Conservation (phyloP, 805 yeast species). For the Starmerella floricola region DNA sequence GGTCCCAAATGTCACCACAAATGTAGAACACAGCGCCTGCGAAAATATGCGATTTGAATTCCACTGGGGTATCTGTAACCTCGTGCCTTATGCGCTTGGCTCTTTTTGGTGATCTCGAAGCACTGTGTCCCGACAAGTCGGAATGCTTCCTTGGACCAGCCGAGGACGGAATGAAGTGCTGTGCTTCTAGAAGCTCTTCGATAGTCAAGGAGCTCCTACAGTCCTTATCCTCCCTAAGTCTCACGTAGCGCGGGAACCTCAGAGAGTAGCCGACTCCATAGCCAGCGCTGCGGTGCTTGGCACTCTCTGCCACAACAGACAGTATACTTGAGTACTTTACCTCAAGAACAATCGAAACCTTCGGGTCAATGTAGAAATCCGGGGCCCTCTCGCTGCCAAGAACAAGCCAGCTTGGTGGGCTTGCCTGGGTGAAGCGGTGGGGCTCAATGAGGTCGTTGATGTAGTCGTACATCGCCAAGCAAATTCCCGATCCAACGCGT, state of each 20-base stretch:
- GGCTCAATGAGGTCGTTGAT: conserved; percentile 47
- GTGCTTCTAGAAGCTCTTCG: conserved; percentile 35
- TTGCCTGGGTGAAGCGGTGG: conserved; percentile 39
- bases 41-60: conserved; percentile 14
- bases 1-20: conserved; percentile 23
- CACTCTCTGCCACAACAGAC: conserved; percentile 23
- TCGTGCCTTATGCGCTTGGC: background rate
- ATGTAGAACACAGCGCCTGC: conserved; percentile 21
- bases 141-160: too few relatives aligned
- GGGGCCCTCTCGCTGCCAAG: conserved; percentile 11
- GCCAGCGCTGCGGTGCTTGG: conserved; percentile 24
- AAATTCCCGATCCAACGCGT: conserved; percentile 74
- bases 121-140: too few relatives aligned
- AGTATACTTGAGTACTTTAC: conserved; percentile 70
- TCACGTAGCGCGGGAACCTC: conserved; percentile 60
- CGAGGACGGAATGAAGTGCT: background rate
- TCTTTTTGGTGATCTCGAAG: background rate
- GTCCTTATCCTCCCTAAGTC: conserved; percentile 57
- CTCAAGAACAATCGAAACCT: conserved; percentile 65
- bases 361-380: conserved; percentile 63
- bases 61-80: background rate
- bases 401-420: conserved; percentile 15
- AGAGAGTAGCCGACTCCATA: conserved; percentile 61
- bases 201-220: conserved; percentile 44
- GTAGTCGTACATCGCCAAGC: conserved; percentile 45